Evolutionary conservation across 352 stramenopile genomes (phyloP).

Genomic region (Phytopythium mirpurense): DNA sequence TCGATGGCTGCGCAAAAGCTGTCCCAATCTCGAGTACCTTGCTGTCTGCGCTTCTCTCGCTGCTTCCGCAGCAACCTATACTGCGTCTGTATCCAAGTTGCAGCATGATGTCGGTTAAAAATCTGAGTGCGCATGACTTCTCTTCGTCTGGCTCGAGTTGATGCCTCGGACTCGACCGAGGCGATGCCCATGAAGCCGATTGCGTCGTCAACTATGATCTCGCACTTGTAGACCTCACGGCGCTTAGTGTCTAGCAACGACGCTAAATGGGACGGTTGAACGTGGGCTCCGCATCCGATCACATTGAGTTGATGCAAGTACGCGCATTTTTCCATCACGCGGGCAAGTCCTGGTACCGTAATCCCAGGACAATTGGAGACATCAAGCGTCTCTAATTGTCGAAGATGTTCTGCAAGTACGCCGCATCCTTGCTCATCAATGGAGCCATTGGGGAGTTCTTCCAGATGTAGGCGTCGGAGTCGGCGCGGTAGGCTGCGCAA

Average conservation of each 20-base stretch:
- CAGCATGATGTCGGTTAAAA: constrained; percentile 17
- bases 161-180: constrained; percentile 25
- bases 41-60: constrained; percentile 14
- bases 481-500: constrained; percentile 38
- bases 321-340: constrained; percentile 29
- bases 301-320: constrained; percentile 50
- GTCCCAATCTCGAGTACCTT: constrained; percentile 30
- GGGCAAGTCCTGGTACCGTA: constrained; percentile 15
- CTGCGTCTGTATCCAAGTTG: constrained; percentile 35
- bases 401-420: constrained; percentile 20
- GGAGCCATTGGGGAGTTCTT: constrained; percentile 14
- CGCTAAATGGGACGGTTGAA: constrained; percentile 19
- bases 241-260: constrained; percentile 12
- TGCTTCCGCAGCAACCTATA: constrained; percentile 29
- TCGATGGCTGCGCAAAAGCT: constrained; percentile 48
- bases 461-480: constrained; percentile 33
- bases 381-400: constrained; percentile 37
- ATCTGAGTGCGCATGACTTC: constrained; percentile 19
- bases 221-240: constrained; percentile 38
- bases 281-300: constrained; percentile 28
- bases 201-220: constrained; percentile 44
- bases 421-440: constrained; percentile 30
- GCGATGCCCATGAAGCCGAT: constrained; percentile 40
- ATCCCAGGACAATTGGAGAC: constrained; percentile 28
- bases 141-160: constrained; percentile 27